phyloP scores from a whole-genome alignment of 192 early-diverging fungal genomes.

The Backusella tuberculispora region DNA sequence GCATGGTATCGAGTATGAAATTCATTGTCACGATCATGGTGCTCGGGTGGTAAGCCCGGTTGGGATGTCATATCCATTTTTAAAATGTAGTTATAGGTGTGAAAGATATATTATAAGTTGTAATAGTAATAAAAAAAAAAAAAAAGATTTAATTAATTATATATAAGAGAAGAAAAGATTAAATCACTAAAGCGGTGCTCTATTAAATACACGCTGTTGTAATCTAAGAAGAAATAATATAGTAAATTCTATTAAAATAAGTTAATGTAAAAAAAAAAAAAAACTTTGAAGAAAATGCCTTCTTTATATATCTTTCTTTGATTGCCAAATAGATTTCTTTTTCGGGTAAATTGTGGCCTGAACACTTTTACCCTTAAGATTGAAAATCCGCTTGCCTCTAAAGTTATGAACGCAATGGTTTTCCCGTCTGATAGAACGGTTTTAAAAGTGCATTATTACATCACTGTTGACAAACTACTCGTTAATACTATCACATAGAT shows the following conservation, averaged over 20 bases:
- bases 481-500: neutral
- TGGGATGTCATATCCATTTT: constrained; percentile 19
- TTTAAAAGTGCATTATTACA: neutral
- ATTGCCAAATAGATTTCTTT: neutral
- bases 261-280: neutral
- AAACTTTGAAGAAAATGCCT: neutral
- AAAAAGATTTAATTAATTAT: neutral
- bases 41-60: neutral
- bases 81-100: neutral
- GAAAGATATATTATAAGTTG: neutral
- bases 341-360: constrained; percentile 14
- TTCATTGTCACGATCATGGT: constrained; percentile 9
- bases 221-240: neutral
- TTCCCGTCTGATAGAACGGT: neutral
- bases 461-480: neutral
- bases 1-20: constrained; percentile 3
- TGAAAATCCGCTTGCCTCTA: neutral
- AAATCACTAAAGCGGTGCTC: neutral
- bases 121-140: neutral
- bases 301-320: neutral
- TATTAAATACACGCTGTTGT: neutral
- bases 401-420: neutral
- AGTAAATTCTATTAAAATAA: constrained; percentile 6
- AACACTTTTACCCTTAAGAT: neutral
- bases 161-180: neutral